Conservation (phyloP, 768 basidiomycete genomes). For the Russula sp. region DNA sequence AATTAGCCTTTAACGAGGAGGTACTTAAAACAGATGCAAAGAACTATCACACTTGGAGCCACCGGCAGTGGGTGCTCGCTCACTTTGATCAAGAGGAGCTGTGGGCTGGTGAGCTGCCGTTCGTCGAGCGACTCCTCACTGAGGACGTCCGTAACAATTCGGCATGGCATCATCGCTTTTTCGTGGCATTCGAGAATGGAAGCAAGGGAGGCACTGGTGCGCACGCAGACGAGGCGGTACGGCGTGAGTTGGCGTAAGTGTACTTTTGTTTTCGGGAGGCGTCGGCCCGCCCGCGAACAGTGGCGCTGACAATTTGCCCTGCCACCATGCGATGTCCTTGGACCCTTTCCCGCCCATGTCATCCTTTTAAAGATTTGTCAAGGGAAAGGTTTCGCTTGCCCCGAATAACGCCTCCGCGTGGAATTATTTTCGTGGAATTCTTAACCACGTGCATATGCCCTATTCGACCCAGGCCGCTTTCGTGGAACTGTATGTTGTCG, state of each 20-base stretch:
- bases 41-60: constrained; percentile 99
- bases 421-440: constrained; percentile 92
- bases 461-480: constrained; percentile 57
- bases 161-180: constrained; percentile 96
- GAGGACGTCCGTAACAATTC: constrained; percentile 92
- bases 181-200: constrained; percentile 72
- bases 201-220: constrained; percentile 61
- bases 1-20: constrained; percentile 76
- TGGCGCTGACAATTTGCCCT: constrained; percentile 10
- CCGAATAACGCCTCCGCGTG: constrained; percentile 95
- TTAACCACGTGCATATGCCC: constrained; percentile 59
- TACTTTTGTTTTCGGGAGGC: neutral
- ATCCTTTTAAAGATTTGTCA: constrained; percentile 57
- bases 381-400: constrained; percentile 76
- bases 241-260: constrained; percentile 72
- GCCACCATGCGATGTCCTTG: constrained; percentile 15
- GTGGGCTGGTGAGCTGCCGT: constrained; percentile 75
- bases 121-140: constrained; percentile 63
- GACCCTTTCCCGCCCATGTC: neutral
- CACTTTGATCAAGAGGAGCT: constrained; percentile 72
- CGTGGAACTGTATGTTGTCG: constrained; percentile 58
- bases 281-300: neutral
- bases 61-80: constrained; percentile 91
- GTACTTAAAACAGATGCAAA: constrained; percentile 78
- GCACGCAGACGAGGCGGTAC: constrained; percentile 49